phyloP scores from a whole-genome alignment of 345 rosid genomes.

The Citrus sp. region DNA sequence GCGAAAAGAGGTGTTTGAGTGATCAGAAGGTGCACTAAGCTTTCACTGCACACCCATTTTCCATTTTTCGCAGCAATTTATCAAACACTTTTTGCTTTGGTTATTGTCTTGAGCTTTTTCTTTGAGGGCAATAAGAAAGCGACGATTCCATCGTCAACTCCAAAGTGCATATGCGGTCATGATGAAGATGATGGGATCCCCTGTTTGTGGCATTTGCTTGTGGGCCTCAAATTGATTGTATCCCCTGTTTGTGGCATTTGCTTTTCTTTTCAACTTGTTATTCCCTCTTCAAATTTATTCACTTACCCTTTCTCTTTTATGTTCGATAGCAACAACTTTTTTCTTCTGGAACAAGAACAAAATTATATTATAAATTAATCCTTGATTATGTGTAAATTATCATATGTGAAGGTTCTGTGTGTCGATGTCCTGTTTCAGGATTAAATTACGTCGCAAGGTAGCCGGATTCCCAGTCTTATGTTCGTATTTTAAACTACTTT shows the following conservation, averaged over 20 bases:
- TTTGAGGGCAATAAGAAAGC: neutral
- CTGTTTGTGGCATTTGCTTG: conserved; percentile 30
- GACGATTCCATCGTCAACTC: neutral
- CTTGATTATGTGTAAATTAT: too few species aligned
- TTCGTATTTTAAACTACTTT: too few species aligned
- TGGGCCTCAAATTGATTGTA: conserved; percentile 29
- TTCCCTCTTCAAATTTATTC: neutral
- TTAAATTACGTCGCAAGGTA: too few species aligned
- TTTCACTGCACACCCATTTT: neutral
- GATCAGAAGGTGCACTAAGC: neutral
- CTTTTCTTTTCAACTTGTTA: conserved; percentile 4
- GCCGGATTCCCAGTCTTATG: too few species aligned
- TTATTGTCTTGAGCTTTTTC: neutral
- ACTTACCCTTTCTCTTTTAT: neutral
- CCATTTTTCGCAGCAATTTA: neutral
- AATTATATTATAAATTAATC: too few species aligned
- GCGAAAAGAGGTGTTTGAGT: neutral
- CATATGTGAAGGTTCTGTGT: too few species aligned
- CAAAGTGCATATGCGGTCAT: neutral
- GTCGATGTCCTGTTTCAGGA: too few species aligned
- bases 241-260: conserved; percentile 26
- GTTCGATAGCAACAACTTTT: neutral
- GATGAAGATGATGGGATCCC: conserved; percentile 1
- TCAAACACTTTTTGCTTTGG: neutral
- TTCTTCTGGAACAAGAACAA: neutral